Percentiles rank a stretch among this genome's conserved stretches.
phyloP scores from a whole-genome alignment of 2,329 filamentous ascomycete genomes.

The Colletotrichum lupini region DNA sequence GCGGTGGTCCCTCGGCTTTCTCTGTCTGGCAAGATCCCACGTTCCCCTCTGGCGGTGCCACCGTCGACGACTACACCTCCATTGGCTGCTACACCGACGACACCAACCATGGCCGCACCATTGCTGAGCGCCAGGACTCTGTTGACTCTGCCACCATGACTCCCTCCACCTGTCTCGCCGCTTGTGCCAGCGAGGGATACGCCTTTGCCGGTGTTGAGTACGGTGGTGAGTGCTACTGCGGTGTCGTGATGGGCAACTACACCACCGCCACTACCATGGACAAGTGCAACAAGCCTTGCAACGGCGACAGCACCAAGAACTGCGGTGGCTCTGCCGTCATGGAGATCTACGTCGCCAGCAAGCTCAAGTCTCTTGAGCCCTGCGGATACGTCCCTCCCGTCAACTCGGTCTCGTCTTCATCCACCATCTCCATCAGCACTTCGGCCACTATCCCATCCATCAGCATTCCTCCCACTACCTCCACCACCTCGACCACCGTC shows the following conservation, averaged over 20 bases:
- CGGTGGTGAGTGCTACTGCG: constrained; percentile 58
- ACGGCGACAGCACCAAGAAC: constrained; percentile 53
- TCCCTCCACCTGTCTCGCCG: constrained; percentile 53
- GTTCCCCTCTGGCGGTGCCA: constrained; percentile 56
- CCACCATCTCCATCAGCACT: constrained; percentile 23
- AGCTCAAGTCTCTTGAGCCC: constrained; percentile 61
- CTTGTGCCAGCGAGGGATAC: constrained; percentile 56
- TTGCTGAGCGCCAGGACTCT: constrained; percentile 55
- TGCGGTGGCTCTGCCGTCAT: constrained; percentile 57
- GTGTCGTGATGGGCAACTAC: constrained; percentile 62
- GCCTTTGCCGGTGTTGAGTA: constrained; percentile 62
- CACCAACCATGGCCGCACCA: constrained; percentile 53
- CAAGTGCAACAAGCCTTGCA: constrained; percentile 64
- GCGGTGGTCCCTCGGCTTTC: constrained; percentile 59
- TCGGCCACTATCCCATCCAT: constrained; percentile 30
- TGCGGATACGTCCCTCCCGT: constrained; percentile 52
- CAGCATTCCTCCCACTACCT: constrained; percentile 20
- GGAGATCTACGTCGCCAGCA: constrained; percentile 59
- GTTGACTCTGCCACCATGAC: constrained; percentile 52
- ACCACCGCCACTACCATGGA: constrained; percentile 47
- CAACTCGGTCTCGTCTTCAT: constrained; percentile 35
- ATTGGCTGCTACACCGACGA: constrained; percentile 71
- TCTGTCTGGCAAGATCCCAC: constrained; percentile 62
- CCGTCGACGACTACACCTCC: constrained; percentile 64
- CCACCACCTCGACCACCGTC: constrained; percentile 27